A percentile compares a stretch with the other conserved stretches of the same genome.
Conservation (phyloP, 208 protist genomes). For the Leishmania tropica region DNA sequence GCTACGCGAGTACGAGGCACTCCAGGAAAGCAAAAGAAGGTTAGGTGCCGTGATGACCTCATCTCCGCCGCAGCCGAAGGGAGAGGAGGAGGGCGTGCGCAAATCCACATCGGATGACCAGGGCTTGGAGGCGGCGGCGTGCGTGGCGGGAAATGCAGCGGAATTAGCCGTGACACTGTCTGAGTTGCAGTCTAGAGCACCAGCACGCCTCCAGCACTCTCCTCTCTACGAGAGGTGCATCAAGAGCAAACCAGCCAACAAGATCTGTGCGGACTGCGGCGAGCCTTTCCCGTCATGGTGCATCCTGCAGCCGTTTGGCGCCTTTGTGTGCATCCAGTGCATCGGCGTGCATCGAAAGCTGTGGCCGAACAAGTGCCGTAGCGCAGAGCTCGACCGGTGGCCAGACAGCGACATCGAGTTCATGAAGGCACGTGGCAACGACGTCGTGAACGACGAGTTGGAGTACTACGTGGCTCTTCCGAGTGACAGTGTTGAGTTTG, state of each 20-base stretch:
- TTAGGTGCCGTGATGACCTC: background rate
- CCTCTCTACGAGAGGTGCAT: constrained; percentile 53
- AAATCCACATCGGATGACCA: background rate
- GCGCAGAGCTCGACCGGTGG: constrained; percentile 71
- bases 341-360: constrained; percentile 76
- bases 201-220: constrained; percentile 39
- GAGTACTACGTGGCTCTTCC: constrained; percentile 57
- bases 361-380: constrained; percentile 73
- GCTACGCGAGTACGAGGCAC: constrained; percentile 38
- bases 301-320: constrained; percentile 67
- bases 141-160: background rate
- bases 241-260: constrained; percentile 35
- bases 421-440: constrained; percentile 68
- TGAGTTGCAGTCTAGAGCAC: background rate
- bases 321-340: constrained; percentile 79
- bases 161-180: background rate
- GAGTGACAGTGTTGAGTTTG: constrained; percentile 30
- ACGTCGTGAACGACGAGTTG: constrained; percentile 58
- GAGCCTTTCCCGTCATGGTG: constrained; percentile 64
- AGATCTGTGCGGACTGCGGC: constrained; percentile 65
- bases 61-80: background rate
- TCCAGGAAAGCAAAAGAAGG: constrained; percentile 8
- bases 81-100: constrained; percentile 15
- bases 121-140: background rate
- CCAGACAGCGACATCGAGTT: constrained; percentile 47